These are phyloP conservation scores for Chloris gayana DNA, from an alignment of 176 grass and related monocot species.

Conservation along the genomic window DNA sequence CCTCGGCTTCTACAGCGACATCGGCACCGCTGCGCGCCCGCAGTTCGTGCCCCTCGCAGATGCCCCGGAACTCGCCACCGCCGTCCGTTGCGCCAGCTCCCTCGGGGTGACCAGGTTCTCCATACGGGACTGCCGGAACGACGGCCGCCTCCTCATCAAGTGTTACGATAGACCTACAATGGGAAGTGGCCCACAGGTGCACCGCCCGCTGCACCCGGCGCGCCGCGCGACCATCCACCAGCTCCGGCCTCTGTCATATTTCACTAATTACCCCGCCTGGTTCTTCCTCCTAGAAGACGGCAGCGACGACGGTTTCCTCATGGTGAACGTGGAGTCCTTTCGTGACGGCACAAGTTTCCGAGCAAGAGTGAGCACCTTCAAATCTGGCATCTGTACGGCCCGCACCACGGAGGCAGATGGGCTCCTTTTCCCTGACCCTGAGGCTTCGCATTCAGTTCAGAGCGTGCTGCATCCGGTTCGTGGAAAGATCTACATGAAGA, in stretches of 20 bases:
- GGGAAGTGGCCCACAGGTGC: not conserved
- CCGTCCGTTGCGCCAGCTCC: not conserved
- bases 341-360: not conserved
- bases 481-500: not conserved
- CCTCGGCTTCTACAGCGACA: too few relatives aligned
- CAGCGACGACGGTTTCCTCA: not conserved
- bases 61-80: too few relatives aligned
- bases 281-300: not conserved
- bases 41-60: too few relatives aligned
- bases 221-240: not conserved
- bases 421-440: not conserved
- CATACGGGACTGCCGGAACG: not conserved
- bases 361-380: not conserved
- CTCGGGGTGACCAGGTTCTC: not conserved
- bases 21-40: too few relatives aligned
- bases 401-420: not conserved
- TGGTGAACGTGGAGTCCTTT: not conserved
- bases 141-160: not conserved
- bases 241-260: too few relatives aligned
- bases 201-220: not conserved
- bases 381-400: not conserved
- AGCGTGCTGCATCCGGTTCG: not conserved
- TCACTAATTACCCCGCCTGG: too few relatives aligned
- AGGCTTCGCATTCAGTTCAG: not conserved
- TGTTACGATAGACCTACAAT: not conserved